Evolutionary conservation across 2,329 filamentous ascomycete species (phyloP).

Genomic region (Tolypocladium nubicola): DNA sequence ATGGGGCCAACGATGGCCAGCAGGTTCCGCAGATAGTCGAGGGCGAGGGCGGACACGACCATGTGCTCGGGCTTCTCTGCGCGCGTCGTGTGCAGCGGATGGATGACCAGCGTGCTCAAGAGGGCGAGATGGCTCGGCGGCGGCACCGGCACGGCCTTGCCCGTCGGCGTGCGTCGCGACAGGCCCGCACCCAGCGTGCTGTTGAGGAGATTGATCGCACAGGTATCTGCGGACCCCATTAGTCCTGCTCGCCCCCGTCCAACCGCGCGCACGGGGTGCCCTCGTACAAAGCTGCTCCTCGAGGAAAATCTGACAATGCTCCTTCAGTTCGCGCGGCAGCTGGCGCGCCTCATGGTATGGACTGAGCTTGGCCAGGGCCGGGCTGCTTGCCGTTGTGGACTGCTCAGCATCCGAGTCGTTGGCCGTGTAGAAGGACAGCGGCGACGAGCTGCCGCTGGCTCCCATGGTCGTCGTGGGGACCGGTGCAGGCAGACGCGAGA

Average conservation of each 20-base stretch:
- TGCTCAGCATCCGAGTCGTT: slow-evolving; percentile 14
- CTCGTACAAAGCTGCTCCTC: slow-evolving; percentile 61
- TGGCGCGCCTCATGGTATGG: slow-evolving; percentile 42
- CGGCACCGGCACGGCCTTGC: slow-evolving; percentile 49
- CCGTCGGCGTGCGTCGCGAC: slow-evolving; percentile 14
- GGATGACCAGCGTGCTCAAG: slow-evolving; percentile 70
- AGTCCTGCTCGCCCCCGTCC: not conserved
- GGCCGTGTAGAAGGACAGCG: slow-evolving; percentile 25
- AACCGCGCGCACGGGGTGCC: slow-evolving; percentile 3
- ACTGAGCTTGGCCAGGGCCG: slow-evolving; percentile 15
- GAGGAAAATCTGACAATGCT: slow-evolving; percentile 60
- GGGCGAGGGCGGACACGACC: slow-evolving; percentile 53
- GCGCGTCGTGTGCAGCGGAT: slow-evolving; percentile 69
- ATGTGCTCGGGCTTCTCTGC: slow-evolving; percentile 49
- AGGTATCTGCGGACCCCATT: slow-evolving; percentile 12
- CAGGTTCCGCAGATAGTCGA: slow-evolving; percentile 60
- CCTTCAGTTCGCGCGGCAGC: slow-evolving; percentile 52
- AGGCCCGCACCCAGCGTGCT: slow-evolving; percentile 48
- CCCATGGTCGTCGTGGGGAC: not conserved
- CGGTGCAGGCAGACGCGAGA: not conserved
- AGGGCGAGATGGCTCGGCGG: slow-evolving; percentile 65
- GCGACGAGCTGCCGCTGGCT: slow-evolving; percentile 17
- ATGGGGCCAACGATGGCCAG: slow-evolving; percentile 56
- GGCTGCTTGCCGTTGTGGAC: slow-evolving; percentile 26
- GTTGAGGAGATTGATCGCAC: slow-evolving; percentile 52